phyloP scores from a whole-genome alignment of 2,329 filamentous ascomycete genomes.

The Cercospora sp. region DNA sequence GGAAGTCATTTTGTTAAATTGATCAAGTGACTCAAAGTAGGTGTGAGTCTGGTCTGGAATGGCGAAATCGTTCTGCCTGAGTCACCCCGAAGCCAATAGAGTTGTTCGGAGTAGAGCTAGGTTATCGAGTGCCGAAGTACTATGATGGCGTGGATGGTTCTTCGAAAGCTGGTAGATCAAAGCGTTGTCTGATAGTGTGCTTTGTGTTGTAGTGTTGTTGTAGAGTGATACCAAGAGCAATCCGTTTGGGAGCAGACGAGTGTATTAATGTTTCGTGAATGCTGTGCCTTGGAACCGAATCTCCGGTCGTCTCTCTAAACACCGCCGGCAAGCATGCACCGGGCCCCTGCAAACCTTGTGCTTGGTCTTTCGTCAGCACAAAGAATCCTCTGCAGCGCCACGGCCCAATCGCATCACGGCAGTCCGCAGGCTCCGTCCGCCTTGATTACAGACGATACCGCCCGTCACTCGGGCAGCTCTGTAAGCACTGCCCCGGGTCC shows the following conservation, averaged over 20 bases:
- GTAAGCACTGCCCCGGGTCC: constrained; percentile 13
- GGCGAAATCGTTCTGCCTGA: constrained; percentile 29
- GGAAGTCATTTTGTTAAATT: constrained; percentile 48
- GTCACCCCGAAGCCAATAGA: constrained; percentile 26
- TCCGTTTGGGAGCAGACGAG: constrained; percentile 7
- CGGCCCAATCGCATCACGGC: constrained; percentile 18
- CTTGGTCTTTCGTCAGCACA: constrained; percentile 13
- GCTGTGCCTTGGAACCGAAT: constrained; percentile 21
- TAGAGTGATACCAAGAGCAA: constrained; percentile 9
- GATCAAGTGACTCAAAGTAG: constrained; percentile 25
- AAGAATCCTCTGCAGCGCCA: constrained; percentile 15
- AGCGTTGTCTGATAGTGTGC: constrained; percentile 9
- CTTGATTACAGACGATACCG: constrained; percentile 16
- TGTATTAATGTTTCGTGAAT: constrained; percentile 17
- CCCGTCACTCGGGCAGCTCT: constrained; percentile 10
- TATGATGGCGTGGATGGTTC: constrained; percentile 4
- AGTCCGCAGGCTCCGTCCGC: constrained; percentile 15
- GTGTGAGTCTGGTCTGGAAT: constrained; percentile 22
- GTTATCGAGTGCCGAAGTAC: constrained; percentile 23
- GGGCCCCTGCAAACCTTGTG: constrained; percentile 13
- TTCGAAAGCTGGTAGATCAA: not conserved
- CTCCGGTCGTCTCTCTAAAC: constrained; percentile 12
- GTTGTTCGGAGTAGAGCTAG: constrained; percentile 20
- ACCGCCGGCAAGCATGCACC: constrained; percentile 5
- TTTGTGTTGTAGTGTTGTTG: constrained; percentile 10